A percentile compares a stretch with the other conserved stretches of the same genome.
Conservation (phyloP, 1,284 basidiomycete species). For the Rhodotorula sp. region DNA sequence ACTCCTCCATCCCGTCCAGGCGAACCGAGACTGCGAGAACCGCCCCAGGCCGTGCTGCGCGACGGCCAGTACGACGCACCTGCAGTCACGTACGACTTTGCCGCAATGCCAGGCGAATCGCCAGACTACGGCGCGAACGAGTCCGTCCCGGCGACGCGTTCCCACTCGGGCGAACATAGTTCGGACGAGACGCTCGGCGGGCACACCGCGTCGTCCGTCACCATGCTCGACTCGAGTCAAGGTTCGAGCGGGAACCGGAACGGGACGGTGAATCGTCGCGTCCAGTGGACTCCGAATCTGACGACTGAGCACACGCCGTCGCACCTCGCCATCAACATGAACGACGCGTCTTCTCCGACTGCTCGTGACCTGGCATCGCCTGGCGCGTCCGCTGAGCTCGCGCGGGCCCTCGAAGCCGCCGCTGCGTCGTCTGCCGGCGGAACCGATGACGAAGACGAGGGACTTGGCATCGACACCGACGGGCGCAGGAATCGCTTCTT, state of each 20-base stretch:
- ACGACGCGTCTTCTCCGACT: conserved; percentile 13
- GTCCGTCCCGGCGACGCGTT: neutral
- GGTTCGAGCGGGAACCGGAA: conserved; percentile 5
- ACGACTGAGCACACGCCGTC: neutral
- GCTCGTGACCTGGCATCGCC: conserved; percentile 25
- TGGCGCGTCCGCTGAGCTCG: conserved; percentile 32
- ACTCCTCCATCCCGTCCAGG: neutral
- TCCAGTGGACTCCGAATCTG: conserved; percentile 28
- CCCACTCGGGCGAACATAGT: neutral
- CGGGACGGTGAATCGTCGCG: conserved; percentile 6
- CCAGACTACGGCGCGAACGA: neutral
- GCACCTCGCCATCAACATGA: conserved; percentile 35
- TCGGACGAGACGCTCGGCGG: conserved; percentile 10
- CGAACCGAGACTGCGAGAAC: neutral
- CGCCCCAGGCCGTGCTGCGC: conserved; percentile 1
- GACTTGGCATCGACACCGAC: neutral
- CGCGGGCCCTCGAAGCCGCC: conserved; percentile 31
- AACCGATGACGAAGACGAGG: conserved; percentile 20
- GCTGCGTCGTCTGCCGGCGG: neutral
- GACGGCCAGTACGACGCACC: neutral
- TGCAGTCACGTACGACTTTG: neutral
- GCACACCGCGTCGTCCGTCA: conserved; percentile 16
- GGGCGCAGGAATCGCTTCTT: neutral
- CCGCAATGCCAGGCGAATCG: neutral
- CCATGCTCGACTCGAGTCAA: conserved; percentile 23